Evolutionary conservation across 208 protist species (phyloP).

Genomic region (Leishmania braziliensis): DNA sequence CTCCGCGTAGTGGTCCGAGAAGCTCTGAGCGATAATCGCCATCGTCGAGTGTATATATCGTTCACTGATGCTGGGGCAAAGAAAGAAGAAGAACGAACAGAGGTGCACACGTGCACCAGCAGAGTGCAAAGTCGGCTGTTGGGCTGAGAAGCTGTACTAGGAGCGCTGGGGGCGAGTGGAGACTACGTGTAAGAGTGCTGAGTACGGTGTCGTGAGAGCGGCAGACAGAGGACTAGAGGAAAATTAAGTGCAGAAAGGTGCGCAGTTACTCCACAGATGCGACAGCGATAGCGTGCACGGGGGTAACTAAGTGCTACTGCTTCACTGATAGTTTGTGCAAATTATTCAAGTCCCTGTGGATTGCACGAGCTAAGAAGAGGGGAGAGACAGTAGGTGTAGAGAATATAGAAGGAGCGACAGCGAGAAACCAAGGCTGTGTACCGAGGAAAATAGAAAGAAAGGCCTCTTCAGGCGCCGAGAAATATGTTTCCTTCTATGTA

Average conservation of each 20-base stretch:
- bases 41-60: constrained; percentile 16
- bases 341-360: neutral
- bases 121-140: neutral
- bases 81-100: neutral
- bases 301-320: neutral
- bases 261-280: neutral
- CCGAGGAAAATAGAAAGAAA: neutral
- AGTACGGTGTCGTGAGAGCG: neutral
- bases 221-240: neutral
- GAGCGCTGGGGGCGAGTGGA: neutral
- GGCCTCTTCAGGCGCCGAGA: neutral
- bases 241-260: neutral
- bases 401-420: neutral
- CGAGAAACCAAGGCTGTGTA: neutral
- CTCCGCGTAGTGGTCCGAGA: constrained; percentile 69
- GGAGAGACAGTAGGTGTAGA: neutral
- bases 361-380: neutral
- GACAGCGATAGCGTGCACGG: neutral
- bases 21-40: constrained; percentile 52
- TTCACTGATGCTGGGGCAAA: neutral
- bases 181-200: neutral
- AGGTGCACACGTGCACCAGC: neutral
- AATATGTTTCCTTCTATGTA: neutral
- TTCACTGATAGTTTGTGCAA: neutral
- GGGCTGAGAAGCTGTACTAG: neutral